Base-by-base conservation (phyloP, 257 asterid genomes). In the Plantago major region DNA sequence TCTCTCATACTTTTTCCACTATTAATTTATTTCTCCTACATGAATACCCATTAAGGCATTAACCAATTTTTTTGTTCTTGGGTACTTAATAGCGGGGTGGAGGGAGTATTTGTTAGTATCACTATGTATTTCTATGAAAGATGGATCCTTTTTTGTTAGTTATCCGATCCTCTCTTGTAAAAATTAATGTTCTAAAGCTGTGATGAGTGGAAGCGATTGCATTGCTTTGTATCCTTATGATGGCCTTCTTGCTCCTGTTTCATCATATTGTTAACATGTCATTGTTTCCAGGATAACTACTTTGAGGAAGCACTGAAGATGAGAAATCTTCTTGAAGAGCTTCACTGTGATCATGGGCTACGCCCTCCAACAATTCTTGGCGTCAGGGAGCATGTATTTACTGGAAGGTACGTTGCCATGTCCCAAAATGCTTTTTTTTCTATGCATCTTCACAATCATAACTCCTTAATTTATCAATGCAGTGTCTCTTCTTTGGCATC, bases 401-500 rank as follows among this genome's bases (percentile, higher is more conserved):
- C 99, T 63, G 99, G 99, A 78, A 92, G 99, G 99, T 92, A 74
- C 51, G 64, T 64, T 37, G 62, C 63, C 58, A 65, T 63, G 49
- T 28, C 52, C 33, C 19, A 11, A 18, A 42, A 14, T 37, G 8
- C 48, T 63, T 59, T 15, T 64, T n/a, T 59, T 28, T 18, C 9
- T 26, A 42, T 65, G 30, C 9, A 4, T 63, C 37, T 56, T 37
- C 60, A 47, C 66, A 60, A 30, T 17, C 63, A 61, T 73, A 64
- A 81, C 66, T 19, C 65, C 51, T 73, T 67, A 37, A 46, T 73
- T 69, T 74, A 10, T 37, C 48, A 13, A 55, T 80, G 82, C 90
- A 92, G 99, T 87, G 99, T 92, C n/a, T 92, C 99, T 64, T 92
- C 99, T 16, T 74, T 89, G 75, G 99, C 99, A 42, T 89, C 84